Percentiles rank a stretch among this genome's conserved stretches.
Conservation (phyloP, 2,329 filamentous ascomycete species). For the Penicillium corylophilum region DNA sequence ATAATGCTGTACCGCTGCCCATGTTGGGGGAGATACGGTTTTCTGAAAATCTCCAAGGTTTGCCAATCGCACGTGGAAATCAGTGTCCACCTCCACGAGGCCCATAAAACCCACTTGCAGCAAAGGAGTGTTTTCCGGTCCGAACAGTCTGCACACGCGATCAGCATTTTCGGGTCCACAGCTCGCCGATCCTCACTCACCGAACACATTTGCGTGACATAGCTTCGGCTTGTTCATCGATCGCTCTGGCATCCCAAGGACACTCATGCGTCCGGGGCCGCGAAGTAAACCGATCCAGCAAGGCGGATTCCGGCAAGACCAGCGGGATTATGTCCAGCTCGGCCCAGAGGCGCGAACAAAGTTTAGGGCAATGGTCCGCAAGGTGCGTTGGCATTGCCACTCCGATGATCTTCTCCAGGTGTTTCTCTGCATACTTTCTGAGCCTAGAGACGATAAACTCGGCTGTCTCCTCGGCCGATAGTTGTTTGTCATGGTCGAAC, state of each 20-base stretch:
- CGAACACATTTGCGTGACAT: conserved; percentile 77
- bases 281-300: conserved; percentile 10
- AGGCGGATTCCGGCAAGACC: conserved; percentile 51
- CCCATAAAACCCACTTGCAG: conserved; percentile 66
- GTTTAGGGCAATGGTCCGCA: conserved; percentile 59
- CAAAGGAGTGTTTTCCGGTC: conserved; percentile 68
- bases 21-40: conserved; percentile 63
- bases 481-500: conserved; percentile 48
- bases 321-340: conserved; percentile 75
- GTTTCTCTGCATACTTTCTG: conserved; percentile 60
- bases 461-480: conserved; percentile 49
- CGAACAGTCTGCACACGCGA: conserved; percentile 59
- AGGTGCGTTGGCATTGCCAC: conserved; percentile 65
- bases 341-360: conserved; percentile 71
- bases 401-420: conserved; percentile 73
- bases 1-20: conserved; percentile 64
- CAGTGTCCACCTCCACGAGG: conserved; percentile 68
- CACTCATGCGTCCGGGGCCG: conserved; percentile 25
- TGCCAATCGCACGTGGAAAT: conserved; percentile 62
- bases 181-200: conserved; percentile 39
- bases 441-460: conserved; percentile 61
- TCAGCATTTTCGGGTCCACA: conserved; percentile 4
- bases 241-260: conserved; percentile 54
- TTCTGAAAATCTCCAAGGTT: conserved; percentile 58
- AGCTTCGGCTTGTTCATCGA: conserved; percentile 79